These are phyloP conservation scores for Daldinia vernicosa DNA, from an alignment of 495 filamentous ascomycete species.

Conservation along the genomic window DNA sequence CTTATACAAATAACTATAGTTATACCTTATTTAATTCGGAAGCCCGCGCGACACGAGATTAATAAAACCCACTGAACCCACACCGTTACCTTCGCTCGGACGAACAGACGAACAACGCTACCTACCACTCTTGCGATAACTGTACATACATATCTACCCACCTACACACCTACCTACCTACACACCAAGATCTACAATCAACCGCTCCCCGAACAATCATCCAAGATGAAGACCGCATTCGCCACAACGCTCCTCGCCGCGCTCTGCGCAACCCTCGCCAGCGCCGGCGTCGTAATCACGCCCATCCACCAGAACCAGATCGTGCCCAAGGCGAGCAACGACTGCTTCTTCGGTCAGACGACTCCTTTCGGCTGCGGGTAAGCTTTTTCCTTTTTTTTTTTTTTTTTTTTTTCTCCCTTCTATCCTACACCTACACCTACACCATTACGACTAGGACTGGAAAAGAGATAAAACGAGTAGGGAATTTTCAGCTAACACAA, in stretches of 20 bases:
- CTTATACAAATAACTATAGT: too few relatives aligned
- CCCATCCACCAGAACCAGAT: slow-evolving; percentile 56
- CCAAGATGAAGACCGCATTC: slow-evolving; percentile 52
- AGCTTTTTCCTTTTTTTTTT: slow-evolving; percentile 27
- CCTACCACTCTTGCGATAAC: background rate
- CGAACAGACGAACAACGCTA: background rate
- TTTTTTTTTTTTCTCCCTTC: too few relatives aligned
- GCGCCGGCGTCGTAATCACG: slow-evolving; percentile 57
- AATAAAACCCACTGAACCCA: background rate
- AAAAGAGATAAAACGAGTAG: too few relatives aligned
- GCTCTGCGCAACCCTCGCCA: slow-evolving; percentile 55
- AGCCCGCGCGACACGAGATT: slow-evolving; percentile 2
- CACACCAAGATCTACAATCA: background rate
- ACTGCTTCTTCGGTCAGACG: slow-evolving; percentile 60
- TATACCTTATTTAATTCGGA: slow-evolving; percentile 1
- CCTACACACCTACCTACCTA: background rate
- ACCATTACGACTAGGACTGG: too few relatives aligned
- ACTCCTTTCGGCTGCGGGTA: slow-evolving; percentile 61
- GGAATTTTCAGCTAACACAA: background rate
- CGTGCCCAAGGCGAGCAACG: slow-evolving; percentile 49
- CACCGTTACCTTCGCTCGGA: background rate
- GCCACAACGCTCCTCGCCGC: slow-evolving; percentile 46
- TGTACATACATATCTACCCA: background rate
- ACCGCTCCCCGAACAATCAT: background rate
- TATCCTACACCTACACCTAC: background rate